Conservation (phyloP, 129 eudicot species). For the Escallonia rubra region DNA sequence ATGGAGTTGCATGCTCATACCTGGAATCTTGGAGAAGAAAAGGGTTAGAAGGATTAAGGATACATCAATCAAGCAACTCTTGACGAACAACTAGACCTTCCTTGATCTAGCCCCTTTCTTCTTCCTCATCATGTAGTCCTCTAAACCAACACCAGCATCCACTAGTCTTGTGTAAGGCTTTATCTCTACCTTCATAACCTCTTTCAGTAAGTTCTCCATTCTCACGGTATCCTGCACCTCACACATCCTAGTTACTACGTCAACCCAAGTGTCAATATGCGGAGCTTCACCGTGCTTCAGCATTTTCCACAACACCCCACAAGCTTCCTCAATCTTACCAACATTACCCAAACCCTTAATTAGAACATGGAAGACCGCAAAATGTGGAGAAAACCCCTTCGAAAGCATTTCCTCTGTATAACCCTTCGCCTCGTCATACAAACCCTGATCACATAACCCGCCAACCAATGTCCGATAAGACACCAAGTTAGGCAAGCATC, state of each 20-base stretch:
- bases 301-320: constrained; percentile 47
- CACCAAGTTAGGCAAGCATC: constrained; percentile 77
- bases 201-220: constrained; percentile 28
- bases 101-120: background rate
- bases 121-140: constrained; percentile 47
- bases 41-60: background rate
- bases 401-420: constrained; percentile 58
- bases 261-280: constrained; percentile 62
- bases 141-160: constrained; percentile 64
- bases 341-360: constrained; percentile 57
- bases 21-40: background rate
- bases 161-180: constrained; percentile 53
- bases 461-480: constrained; percentile 70
- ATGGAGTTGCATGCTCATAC: background rate
- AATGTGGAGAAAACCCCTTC: constrained; percentile 73
- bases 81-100: background rate
- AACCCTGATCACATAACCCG: constrained; percentile 71
- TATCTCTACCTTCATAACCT: constrained; percentile 60
- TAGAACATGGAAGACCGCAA: constrained; percentile 55
- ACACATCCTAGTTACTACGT: constrained; percentile 55
- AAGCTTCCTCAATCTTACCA: constrained; percentile 74
- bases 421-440: constrained; percentile 57
- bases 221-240: constrained; percentile 38
- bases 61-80: background rate
- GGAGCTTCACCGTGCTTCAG: constrained; percentile 56